These are phyloP conservation scores for Closterium sp. DNA, from an alignment of 139 green algal species.

Conservation along the genomic window DNA sequence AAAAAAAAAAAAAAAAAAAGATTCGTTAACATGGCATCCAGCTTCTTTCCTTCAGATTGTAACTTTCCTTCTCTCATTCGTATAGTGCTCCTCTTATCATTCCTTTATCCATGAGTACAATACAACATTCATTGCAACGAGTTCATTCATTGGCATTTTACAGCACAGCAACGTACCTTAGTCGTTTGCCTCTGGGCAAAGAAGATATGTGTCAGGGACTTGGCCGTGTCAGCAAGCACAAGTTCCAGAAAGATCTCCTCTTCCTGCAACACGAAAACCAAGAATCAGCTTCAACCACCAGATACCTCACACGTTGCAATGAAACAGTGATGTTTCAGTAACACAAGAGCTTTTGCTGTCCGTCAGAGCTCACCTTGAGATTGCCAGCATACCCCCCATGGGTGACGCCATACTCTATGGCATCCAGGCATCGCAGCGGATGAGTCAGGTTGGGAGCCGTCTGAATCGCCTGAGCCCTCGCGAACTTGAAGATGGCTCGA, in stretches of 20 bases:
- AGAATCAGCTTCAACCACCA: background rate
- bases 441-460: conserved; percentile 68
- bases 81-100: too few species aligned
- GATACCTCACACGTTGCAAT: background rate
- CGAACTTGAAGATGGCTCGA: conserved; percentile 78
- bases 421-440: conserved; percentile 91
- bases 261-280: conserved; percentile 20
- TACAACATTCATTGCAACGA: too few species aligned
- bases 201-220: conserved; percentile 97
- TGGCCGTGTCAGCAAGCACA: conserved; percentile 57
- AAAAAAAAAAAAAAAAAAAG: too few species aligned
- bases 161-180: conserved; percentile 54
- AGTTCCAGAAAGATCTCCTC: conserved; percentile 48
- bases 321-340: background rate
- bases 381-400: conserved; percentile 80
- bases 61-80: too few species aligned
- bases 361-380: background rate
- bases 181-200: conserved; percentile 92
- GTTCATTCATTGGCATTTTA: too few species aligned
- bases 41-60: too few species aligned
- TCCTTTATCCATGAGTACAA: too few species aligned
- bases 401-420: conserved; percentile 76
- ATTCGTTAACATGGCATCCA: background rate
- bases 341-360: background rate
- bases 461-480: conserved; percentile 57